Evolutionary conservation across 164 flowering plant genomes (phyloP).

Genomic region (Sedum album): DNA sequence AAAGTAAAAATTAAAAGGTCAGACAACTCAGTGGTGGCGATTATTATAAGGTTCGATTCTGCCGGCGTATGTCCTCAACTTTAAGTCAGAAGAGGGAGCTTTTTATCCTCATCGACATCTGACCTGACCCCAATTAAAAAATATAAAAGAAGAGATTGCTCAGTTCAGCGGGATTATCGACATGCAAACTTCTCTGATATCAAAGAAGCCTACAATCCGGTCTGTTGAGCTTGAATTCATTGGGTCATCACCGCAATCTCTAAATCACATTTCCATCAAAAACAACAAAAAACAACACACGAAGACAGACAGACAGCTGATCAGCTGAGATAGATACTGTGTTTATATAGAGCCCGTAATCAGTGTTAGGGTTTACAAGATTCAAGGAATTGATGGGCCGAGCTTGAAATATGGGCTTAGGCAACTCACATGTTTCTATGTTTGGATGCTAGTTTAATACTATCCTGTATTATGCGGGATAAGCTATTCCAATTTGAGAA

Average conservation of each 20-base stretch:
- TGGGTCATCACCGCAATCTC: constrained; percentile 40
- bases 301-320: no score
- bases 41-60: constrained; percentile 1
- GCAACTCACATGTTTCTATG: no score
- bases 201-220: constrained; percentile 39
- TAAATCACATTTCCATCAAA: neutral
- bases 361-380: neutral
- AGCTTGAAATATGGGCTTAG: no score
- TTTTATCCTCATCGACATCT: neutral
- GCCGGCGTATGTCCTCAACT: neutral
- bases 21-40: neutral
- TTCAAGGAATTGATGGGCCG: no score
- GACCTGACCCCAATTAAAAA: neutral
- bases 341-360: neutral
- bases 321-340: no score
- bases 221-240: constrained; percentile 56
- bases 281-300: neutral
- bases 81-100: constrained; percentile 7
- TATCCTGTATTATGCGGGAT: no score
- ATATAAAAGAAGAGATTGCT: constrained; percentile 21
- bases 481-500: no score
- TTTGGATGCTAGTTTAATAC: no score
- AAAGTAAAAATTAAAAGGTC: neutral
- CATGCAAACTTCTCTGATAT: constrained; percentile 26
- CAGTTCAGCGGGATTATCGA: constrained; percentile 53